Evolutionary conservation across 768 basidiomycete genomes (phyloP).

Genomic region (Rhizopogon rudus): DNA sequence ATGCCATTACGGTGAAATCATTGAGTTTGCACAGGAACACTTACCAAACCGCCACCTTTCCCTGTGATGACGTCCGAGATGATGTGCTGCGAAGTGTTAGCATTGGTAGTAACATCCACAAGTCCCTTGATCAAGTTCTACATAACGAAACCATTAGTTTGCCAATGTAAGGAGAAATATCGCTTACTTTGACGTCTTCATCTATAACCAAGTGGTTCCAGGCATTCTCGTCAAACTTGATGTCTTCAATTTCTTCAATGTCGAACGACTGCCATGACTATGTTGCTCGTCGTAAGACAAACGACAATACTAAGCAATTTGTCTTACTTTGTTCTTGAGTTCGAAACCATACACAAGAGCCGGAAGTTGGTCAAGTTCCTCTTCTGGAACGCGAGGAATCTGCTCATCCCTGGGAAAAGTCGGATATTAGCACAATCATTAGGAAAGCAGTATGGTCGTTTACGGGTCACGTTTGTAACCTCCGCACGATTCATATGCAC

Average conservation of each 20-base stretch:
- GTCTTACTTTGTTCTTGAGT: slow-evolving; percentile 42
- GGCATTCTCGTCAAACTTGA: slow-evolving; percentile 31
- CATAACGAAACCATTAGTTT: slow-evolving; percentile 23
- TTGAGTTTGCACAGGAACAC: slow-evolving; percentile 25
- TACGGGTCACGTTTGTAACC: too few species aligned
- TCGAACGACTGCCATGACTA: too few species aligned
- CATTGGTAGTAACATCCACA: slow-evolving; percentile 18
- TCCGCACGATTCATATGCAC: not conserved
- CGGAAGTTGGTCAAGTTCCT: not conserved
- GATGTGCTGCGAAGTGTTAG: slow-evolving; percentile 12
- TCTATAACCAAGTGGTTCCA: slow-evolving; percentile 56
- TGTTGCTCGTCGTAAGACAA: not conserved
- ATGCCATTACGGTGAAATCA: not conserved
- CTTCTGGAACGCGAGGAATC: not conserved
- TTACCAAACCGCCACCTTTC: slow-evolving; percentile 55
- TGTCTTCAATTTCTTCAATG: too few species aligned
- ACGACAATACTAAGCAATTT: too few species aligned
- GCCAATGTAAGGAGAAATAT: not conserved
- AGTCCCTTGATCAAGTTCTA: slow-evolving; percentile 21
- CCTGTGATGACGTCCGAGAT: slow-evolving; percentile 53
- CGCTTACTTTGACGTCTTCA: slow-evolving; percentile 38
- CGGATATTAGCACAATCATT: too few species aligned
- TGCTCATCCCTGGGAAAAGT: not conserved
- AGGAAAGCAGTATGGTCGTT: too few species aligned
- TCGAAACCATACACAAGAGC: slow-evolving; percentile 57